These are phyloP conservation scores for Pinus tabuliformis DNA, from an alignment of 75 land plant genomes.

Conservation along the genomic window DNA sequence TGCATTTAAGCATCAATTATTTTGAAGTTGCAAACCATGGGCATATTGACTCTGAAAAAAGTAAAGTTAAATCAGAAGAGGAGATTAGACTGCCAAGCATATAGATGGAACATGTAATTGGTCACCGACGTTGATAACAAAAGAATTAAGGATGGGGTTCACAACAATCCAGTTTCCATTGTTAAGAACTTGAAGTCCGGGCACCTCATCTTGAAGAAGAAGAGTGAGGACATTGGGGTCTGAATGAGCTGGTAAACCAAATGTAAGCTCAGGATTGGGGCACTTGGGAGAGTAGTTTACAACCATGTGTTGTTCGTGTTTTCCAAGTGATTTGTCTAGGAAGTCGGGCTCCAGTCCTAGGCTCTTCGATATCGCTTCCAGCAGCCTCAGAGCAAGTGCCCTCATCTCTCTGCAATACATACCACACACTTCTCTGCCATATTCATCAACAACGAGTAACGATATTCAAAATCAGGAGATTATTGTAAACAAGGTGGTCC, in stretches of 20 bases:
- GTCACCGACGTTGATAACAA: constrained; percentile 65
- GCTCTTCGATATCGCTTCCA: constrained; percentile 60
- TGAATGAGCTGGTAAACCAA: constrained; percentile 63
- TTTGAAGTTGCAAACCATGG: too few species aligned
- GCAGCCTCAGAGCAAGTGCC: constrained; percentile 21
- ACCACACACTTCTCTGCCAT: constrained; percentile 28
- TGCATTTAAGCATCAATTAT: too few species aligned
- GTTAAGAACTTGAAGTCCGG: constrained; percentile 44
- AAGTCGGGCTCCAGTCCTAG: constrained; percentile 38
- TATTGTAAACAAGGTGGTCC: too few species aligned
- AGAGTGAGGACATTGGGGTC: constrained; percentile 57
- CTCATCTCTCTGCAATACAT: constrained; percentile 29
- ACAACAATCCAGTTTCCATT: constrained; percentile 46
- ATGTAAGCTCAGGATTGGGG: constrained; percentile 69
- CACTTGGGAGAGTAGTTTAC: constrained; percentile 73
- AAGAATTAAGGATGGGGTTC: constrained; percentile 50
- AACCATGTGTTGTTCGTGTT: constrained; percentile 58
- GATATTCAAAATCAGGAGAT: too few species aligned
- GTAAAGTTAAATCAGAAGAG: too few species aligned
- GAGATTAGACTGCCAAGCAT: too few species aligned
- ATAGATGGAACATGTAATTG: constrained; percentile 29
- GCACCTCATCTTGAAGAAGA: constrained; percentile 54
- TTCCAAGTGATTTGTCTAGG: constrained; percentile 37
- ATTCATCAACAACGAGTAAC: too few species aligned
- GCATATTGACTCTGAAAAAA: too few species aligned